Percentiles rank a stretch among this genome's conserved stretches.
Evolutionary conservation across 2,329 filamentous ascomycete species (phyloP).

Genomic region (Aspergillus aculeatus): DNA sequence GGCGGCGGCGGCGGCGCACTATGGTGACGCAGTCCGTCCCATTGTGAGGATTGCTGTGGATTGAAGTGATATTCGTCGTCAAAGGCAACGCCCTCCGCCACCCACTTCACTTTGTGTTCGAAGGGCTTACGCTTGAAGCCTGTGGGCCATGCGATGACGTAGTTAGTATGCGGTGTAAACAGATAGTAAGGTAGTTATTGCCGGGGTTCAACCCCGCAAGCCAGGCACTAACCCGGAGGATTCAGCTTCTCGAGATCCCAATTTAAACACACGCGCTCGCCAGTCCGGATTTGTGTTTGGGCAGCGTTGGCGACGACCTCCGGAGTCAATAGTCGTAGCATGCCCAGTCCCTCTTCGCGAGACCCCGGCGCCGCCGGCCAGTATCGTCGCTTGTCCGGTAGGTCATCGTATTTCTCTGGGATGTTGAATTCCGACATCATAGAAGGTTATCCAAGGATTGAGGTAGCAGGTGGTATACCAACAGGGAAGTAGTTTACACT

Average conservation of each 20-base stretch:
- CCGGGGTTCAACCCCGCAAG: background rate
- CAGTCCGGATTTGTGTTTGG: constrained; percentile 52
- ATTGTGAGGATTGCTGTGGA: constrained; percentile 55
- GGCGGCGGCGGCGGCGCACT: constrained; percentile 39
- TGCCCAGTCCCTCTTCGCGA: constrained; percentile 55
- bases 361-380: constrained; percentile 50
- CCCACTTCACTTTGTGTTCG: constrained; percentile 53
- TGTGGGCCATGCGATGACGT: constrained; percentile 22
- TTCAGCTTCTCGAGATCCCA: constrained; percentile 59
- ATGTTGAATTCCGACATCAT: constrained; percentile 23
- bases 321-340: constrained; percentile 54
- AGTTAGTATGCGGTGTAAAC: background rate
- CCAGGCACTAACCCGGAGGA: constrained; percentile 29
- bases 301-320: constrained; percentile 53
- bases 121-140: constrained; percentile 55
- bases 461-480: too few species aligned
- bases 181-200: background rate
- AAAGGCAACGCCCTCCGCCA: constrained; percentile 44
- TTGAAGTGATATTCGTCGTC: constrained; percentile 56
- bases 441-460: background rate
- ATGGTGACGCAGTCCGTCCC: constrained; percentile 55
- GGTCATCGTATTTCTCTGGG: constrained; percentile 38
- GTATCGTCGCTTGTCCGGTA: constrained; percentile 51
- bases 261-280: constrained; percentile 54
- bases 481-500: too few species aligned